Evolutionary conservation across 192 early-diverging fungal species (phyloP), one percentile per base, ranked within the genome.

Genomic region (Coemansia sp.): DNA sequence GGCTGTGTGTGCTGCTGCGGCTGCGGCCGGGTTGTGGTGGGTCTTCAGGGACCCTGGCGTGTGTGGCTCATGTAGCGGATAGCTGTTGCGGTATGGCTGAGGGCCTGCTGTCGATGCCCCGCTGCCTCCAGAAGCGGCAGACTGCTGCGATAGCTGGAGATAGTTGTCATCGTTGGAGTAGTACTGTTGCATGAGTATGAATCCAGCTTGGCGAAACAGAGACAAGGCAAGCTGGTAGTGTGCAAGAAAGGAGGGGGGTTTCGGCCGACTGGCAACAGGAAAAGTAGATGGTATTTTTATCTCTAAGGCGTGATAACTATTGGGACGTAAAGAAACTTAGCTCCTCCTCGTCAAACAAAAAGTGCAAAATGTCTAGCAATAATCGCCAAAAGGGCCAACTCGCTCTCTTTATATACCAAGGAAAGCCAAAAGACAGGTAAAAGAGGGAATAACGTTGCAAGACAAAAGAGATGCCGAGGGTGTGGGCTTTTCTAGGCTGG

Each of bases 51-150:
- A 22, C 31, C 21, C 31, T 11, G 56, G 43, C 16, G 44, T 38
- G 19, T 32, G 24, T 12, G 40, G 38, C 16, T 69, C 67, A 21
- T 62, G 21, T 9, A 52, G 50, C 38, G 69, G 69, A 51, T 65
- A 65, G 62, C 66, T 69, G 38, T 66, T 46, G 23, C 59, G 50
- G 38, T 76, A 76, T n/a, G 67, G 62, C 52, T 76, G 73, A 0
- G 66, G 73, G 0, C 73, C 73, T 19, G 72, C 65, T 3, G 58
- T 29, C 19, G 56, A 52, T 23, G 32, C 49, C 3, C 44, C 45
- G 27, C 60, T 64, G 22, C 61, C 54, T 29, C 56, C 45, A 18
- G 62, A 64, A 22, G 30, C 57, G 23, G 19, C 57, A 31, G 59
- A 60, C 31, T 64, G 52, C 46, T 65, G 61, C 32, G 66, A 63